Evolutionary conservation across 495 filamentous ascomycete species (phyloP).

Genomic region (Oidiodendron maius): DNA sequence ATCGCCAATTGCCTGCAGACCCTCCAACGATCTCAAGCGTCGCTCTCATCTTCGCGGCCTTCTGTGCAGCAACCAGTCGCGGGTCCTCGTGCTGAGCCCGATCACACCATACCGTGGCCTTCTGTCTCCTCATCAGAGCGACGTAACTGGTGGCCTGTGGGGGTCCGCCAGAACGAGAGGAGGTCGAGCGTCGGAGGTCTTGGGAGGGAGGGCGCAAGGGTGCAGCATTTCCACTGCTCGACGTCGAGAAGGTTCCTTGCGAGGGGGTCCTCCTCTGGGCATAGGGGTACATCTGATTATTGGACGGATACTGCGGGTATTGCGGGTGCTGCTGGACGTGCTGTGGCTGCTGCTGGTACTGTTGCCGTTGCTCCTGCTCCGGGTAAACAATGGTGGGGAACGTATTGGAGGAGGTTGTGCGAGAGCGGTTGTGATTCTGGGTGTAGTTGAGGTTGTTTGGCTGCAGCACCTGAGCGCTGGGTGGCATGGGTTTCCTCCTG

Average conservation of each 20-base stretch:
- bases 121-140: slow-evolving; percentile 88
- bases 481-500: slow-evolving; percentile 23
- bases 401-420: slow-evolving; percentile 56
- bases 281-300: slow-evolving; percentile 19
- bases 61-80: slow-evolving; percentile 68
- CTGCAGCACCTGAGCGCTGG: slow-evolving; percentile 17
- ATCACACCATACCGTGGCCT: slow-evolving; percentile 98
- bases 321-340: too few relatives aligned
- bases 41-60: slow-evolving; percentile 77
- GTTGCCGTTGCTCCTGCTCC: slow-evolving; percentile 13
- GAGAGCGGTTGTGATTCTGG: slow-evolving; percentile 49
- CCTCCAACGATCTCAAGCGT: slow-evolving; percentile 69
- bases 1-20: slow-evolving; percentile 12
- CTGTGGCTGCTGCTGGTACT: too few relatives aligned
- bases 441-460: slow-evolving; percentile 21
- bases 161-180: slow-evolving; percentile 58
- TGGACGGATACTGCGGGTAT: slow-evolving; percentile 15
- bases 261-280: slow-evolving; percentile 61
- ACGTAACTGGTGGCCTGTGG: slow-evolving; percentile 73
- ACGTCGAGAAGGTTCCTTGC: slow-evolving; percentile 70
- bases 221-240: slow-evolving; percentile 43
- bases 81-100: slow-evolving; percentile 91
- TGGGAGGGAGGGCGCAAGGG: slow-evolving; percentile 44
- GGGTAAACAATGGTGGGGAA: slow-evolving; percentile 36
- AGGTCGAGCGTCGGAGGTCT: slow-evolving; percentile 69